Percentiles rank a stretch among this genome's conserved stretches.
Evolutionary conservation across 148 eudicot species (phyloP).

Genomic region (Cornus controversa): DNA sequence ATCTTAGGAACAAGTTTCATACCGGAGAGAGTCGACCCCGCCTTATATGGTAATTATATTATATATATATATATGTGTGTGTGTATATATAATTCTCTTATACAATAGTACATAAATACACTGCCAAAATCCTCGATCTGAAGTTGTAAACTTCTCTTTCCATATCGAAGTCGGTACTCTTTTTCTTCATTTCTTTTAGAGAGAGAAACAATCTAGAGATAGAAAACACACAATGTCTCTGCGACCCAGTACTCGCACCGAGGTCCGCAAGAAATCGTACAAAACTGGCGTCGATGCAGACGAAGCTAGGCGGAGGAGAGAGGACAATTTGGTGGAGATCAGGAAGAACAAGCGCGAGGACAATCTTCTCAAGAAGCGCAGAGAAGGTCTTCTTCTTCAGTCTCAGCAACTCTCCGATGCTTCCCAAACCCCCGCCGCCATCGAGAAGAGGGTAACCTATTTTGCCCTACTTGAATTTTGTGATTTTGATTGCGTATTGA

Average conservation of each 20-base stretch:
- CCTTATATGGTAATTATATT: too few species aligned
- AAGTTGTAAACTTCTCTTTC: too few species aligned
- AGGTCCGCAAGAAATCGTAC: conserved; percentile 80
- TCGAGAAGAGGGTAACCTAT: conserved; percentile 49
- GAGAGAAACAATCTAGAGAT: conserved; percentile 7
- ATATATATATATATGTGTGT: too few species aligned
- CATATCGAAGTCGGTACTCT: too few species aligned
- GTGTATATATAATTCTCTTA: too few species aligned
- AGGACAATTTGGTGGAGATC: conserved; percentile 91
- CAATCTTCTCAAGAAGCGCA: conserved; percentile 73
- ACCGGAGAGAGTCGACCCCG: conserved; percentile 4
- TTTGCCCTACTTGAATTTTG: conserved; percentile 8
- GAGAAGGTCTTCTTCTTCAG: conserved; percentile 56
- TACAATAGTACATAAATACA: too few species aligned
- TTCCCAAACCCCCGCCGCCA: conserved; percentile 38
- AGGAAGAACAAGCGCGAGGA: conserved; percentile 87
- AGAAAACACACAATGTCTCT: conserved; percentile 55
- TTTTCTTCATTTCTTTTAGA: not conserved
- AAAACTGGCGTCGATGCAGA: conserved; percentile 84
- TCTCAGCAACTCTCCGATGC: conserved; percentile 51
- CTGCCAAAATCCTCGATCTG: too few species aligned
- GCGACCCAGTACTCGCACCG: conserved; percentile 66
- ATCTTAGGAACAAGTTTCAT: not conserved
- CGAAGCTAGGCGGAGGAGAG: conserved; percentile 87
- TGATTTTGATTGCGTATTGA: not conserved